phyloP scores from a whole-genome alignment of 2,329 filamentous ascomycete genomes.

The Botrytis squamosa region DNA sequence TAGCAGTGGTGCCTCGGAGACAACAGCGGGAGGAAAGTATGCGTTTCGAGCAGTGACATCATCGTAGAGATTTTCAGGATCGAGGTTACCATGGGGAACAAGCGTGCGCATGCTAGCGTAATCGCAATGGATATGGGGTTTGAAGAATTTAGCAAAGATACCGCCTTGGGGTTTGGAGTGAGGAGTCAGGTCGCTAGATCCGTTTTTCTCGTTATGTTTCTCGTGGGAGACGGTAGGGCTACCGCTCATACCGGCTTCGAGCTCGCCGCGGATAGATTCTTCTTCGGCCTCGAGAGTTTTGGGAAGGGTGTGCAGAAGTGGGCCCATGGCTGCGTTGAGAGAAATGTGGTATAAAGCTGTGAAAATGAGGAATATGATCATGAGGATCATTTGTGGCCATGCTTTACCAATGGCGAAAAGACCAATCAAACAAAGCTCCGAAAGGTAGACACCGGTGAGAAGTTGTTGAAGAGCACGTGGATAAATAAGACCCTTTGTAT shows the following conservation, averaged over 20 bases:
- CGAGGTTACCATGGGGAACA: slow-evolving; percentile 55
- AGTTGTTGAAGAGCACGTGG: slow-evolving; percentile 85
- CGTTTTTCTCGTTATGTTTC: slow-evolving; percentile 28
- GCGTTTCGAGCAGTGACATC: slow-evolving; percentile 63
- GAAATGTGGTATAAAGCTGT: slow-evolving; percentile 73
- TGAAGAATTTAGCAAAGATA: slow-evolving; percentile 66
- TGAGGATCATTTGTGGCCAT: slow-evolving; percentile 69
- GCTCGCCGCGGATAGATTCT: slow-evolving; percentile 41
- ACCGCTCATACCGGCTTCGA: slow-evolving; percentile 27
- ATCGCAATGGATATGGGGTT: slow-evolving; percentile 73
- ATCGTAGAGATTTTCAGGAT: slow-evolving; percentile 56
- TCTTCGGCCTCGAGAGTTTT: slow-evolving; percentile 65
- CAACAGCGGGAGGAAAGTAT: slow-evolving; percentile 72
- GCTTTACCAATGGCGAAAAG: slow-evolving; percentile 71
- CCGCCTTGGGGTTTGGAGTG: slow-evolving; percentile 51
- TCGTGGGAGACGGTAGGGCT: slow-evolving; percentile 26
- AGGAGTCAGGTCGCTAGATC: slow-evolving; percentile 31
- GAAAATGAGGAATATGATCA: slow-evolving; percentile 74
- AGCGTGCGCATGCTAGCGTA: slow-evolving; percentile 69
- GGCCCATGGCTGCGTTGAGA: slow-evolving; percentile 70
- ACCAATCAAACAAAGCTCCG: slow-evolving; percentile 79
- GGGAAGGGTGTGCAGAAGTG: slow-evolving; percentile 76
- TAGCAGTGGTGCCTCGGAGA: slow-evolving; percentile 62
- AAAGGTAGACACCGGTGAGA: slow-evolving; percentile 78
- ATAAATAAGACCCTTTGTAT: slow-evolving; percentile 86